Percentiles rank a stretch among this genome's conserved stretches.
Conservation (phyloP, 257 asterid species). For the Penstemon davidsonii region DNA sequence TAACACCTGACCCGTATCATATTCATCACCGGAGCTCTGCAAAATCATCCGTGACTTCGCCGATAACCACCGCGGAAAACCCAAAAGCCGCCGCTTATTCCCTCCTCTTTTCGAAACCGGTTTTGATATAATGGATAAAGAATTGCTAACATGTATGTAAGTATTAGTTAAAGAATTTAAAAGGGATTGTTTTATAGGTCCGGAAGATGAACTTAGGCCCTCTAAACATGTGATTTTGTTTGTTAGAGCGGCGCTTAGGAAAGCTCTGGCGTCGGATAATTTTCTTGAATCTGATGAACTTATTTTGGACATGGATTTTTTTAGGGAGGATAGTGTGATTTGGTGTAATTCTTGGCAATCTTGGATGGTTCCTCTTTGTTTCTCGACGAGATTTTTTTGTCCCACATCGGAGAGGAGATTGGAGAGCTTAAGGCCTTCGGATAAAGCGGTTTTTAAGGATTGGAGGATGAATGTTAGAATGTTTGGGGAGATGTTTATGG, state of each 20-base stretch:
- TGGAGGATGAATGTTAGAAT: slow-evolving; percentile 51
- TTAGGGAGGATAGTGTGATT: slow-evolving; percentile 52
- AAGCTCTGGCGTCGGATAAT: slow-evolving; percentile 54
- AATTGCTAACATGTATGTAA: slow-evolving; percentile 64
- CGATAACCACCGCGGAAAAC: slow-evolving; percentile 63
- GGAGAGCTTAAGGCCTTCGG: slow-evolving; percentile 51
- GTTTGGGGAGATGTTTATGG: slow-evolving; percentile 54
- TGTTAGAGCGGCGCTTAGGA: slow-evolving; percentile 73
- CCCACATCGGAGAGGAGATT: slow-evolving; percentile 40
- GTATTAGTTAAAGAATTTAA: slow-evolving; percentile 39
- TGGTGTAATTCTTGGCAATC: slow-evolving; percentile 78
- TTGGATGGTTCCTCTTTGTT: slow-evolving; percentile 61
- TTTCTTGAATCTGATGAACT: slow-evolving; percentile 28
- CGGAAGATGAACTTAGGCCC: slow-evolving; percentile 62
- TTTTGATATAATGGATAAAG: slow-evolving; percentile 53
- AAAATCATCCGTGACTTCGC: slow-evolving; percentile 43
- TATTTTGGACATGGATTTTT: slow-evolving; percentile 46
- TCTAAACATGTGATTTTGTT: slow-evolving; percentile 76
- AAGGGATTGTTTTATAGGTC: slow-evolving; percentile 49
- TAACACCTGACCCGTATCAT: slow-evolving; percentile 40
- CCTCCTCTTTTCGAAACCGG: slow-evolving; percentile 24
- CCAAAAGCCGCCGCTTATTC: slow-evolving; percentile 51
- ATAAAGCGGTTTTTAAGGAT: slow-evolving; percentile 57
- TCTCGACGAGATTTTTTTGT: slow-evolving; percentile 46
- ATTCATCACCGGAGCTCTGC: slow-evolving; percentile 44